A percentile compares a stretch with the other conserved stretches of the same genome.
Evolutionary conservation across 352 stramenopile species (phyloP).

Genomic region (Phytophthora sansomeana): DNA sequence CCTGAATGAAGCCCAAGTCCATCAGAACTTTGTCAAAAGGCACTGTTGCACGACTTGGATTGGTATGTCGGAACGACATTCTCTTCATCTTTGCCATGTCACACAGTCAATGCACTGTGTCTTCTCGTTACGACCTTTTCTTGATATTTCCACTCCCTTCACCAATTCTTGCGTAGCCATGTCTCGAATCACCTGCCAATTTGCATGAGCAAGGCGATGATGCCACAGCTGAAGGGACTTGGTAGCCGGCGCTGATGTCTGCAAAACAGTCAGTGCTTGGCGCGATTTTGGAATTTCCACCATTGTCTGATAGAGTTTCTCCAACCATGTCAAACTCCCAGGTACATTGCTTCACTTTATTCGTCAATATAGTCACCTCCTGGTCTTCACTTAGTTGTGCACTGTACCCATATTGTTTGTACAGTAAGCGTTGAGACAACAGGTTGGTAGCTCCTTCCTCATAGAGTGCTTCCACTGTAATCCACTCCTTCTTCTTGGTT

Average conservation of each 20-base stretch:
- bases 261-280: neutral
- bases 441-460: conserved; percentile 18
- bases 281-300: conserved; percentile 6
- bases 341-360: too few species aligned
- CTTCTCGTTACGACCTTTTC: neutral
- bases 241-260: neutral
- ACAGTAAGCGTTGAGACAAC: neutral
- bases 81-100: conserved; percentile 23
- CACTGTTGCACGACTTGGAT: neutral
- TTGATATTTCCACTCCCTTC: neutral
- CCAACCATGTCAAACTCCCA: conserved; percentile 8
- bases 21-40: conserved; percentile 11
- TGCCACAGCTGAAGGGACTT: neutral
- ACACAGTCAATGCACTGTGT: conserved; percentile 5
- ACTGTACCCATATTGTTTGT: neutral
- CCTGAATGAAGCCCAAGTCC: conserved; percentile 6
- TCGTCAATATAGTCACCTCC: neutral
- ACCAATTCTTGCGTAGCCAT: conserved; percentile 3
- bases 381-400: conserved; percentile 11
- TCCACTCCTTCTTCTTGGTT: neutral
- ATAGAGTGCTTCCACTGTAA: conserved; percentile 12
- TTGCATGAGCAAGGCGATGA: conserved; percentile 8
- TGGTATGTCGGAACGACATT: conserved; percentile 14
- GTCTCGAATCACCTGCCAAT: too few species aligned
- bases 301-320: conserved; percentile 1